Evolutionary conservation across 352 stramenopile genomes (phyloP), one percentile per base, ranked within the genome.

Genomic region (Pilasporangium apinafurcum): DNA sequence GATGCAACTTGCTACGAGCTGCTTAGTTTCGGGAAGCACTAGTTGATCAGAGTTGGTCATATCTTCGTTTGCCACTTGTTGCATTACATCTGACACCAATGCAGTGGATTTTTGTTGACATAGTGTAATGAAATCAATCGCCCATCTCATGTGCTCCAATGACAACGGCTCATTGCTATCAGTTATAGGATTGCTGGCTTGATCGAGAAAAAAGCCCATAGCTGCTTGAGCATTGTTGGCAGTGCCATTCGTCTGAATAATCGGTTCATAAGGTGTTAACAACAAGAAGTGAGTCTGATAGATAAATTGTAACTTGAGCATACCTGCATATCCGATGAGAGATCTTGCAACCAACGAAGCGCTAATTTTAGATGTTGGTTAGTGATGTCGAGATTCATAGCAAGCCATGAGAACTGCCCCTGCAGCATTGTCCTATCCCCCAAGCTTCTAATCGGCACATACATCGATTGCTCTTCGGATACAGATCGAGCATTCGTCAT

Each of bases 341-440:
- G 61, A 7, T 71, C 64, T 47, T 92, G 70, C n/a, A 92, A 68
- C 31, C 48, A 64, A 13, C 83, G 44, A 26, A 92, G 48, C 10
- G 74, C 77, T 13, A 62, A 45, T 38, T 70, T 62, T 20, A 92
- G 51, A 24, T 70, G 54, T 13, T 52, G 43, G 34, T 92, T 90
- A 8, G 77, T 92, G 24, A 58, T 44, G 17, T 87, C 59, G 28
- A 92, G 41, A 41, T 90, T 90, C 25, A 65, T 52, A 42, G 68
- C 41, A 6, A 92, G 55, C 80, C 80, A 90, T 8, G 68, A 60
- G 39, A 82, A 77, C 30, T 87, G 75, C 8, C 67, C 64, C 41
- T 81, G 68, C 22, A 84, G 52, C 20, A 68, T 30, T n/a, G 36
- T 43, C 31, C 54, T 62, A 26, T 69, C 67, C 18, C 35, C 42